A percentile compares a stretch with the other conserved stretches of the same genome.
Evolutionary conservation across 2,329 filamentous ascomycete species (phyloP).

Genomic region (Ophiostoma ips): DNA sequence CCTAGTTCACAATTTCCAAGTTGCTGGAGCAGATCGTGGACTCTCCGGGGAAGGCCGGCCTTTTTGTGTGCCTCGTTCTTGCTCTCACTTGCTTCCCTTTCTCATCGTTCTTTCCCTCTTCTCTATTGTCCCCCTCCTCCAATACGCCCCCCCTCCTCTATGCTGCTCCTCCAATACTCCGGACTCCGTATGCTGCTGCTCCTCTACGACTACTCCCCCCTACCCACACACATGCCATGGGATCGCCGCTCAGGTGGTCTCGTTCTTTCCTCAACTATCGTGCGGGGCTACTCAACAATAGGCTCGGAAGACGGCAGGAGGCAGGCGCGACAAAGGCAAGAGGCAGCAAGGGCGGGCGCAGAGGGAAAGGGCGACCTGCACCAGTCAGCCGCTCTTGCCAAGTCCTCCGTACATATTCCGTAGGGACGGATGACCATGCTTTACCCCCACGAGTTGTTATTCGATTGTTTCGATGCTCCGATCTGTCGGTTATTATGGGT

Average conservation of each 20-base stretch:
- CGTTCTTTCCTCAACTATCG: background rate
- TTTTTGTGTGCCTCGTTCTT: background rate
- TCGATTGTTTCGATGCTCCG: too few relatives aligned
- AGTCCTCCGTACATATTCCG: too few relatives aligned
- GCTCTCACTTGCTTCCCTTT: background rate
- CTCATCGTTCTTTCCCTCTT: background rate
- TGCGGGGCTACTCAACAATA: slow-evolving; percentile 7
- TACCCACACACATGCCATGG: background rate
- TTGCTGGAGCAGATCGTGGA: background rate
- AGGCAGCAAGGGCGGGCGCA: background rate
- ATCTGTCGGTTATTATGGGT: too few relatives aligned
- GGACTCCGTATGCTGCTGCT: too few relatives aligned
- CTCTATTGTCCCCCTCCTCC: background rate
- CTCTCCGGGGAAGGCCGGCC: background rate
- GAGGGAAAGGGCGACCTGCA: background rate
- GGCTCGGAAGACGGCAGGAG: background rate
- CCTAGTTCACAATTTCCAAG: background rate
- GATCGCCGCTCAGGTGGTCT: background rate
- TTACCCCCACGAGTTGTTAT: too few relatives aligned
- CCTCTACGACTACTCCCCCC: background rate
- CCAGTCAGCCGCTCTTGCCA: background rate
- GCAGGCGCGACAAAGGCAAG: background rate
- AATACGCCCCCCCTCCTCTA: background rate
- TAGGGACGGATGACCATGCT: too few relatives aligned
- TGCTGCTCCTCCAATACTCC: background rate